Conservation (phyloP, 345 rosid genomes). For the Gossypium raimondii region DNA sequence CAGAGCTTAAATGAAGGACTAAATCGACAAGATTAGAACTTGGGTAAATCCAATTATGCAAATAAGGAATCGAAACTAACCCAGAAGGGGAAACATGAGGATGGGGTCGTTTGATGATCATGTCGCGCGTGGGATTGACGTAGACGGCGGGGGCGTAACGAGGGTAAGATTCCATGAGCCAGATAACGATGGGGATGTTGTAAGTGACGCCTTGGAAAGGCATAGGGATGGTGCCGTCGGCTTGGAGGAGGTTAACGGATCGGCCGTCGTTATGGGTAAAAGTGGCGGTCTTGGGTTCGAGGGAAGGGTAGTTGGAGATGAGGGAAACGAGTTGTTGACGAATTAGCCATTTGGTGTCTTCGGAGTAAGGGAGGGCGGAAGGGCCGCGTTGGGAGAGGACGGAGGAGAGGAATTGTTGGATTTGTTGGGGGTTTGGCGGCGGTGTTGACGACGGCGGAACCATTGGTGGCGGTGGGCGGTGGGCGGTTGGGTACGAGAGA, state of each 20-base stretch:
- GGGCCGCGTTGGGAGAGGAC: slow-evolving; percentile 89
- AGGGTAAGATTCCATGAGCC: slow-evolving; percentile 95
- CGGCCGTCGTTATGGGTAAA: slow-evolving; percentile 99
- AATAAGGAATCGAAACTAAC: slow-evolving; percentile 65
- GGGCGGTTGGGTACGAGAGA: background rate
- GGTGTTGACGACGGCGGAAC: slow-evolving; percentile 28
- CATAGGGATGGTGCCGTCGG: slow-evolving; percentile 92
- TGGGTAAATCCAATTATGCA: slow-evolving; percentile 81
- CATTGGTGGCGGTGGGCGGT: slow-evolving; percentile 21
- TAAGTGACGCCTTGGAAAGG: slow-evolving; percentile 71
- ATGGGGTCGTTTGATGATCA: slow-evolving; percentile 91
- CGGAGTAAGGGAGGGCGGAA: slow-evolving; percentile 67
- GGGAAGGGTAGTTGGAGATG: slow-evolving; percentile 50
- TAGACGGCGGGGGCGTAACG: slow-evolving; percentile 74
- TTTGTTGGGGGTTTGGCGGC: slow-evolving; percentile 47
- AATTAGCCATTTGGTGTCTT: slow-evolving; percentile 82
- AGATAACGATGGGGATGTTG: slow-evolving; percentile 85
- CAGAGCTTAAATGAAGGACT: slow-evolving; percentile 43
- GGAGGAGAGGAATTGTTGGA: slow-evolving; percentile 72
- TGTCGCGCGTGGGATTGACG: slow-evolving; percentile 88
- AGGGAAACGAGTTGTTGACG: slow-evolving; percentile 84
- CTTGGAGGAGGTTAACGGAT: slow-evolving; percentile 81
- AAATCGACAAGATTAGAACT: slow-evolving; percentile 76
- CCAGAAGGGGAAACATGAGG: slow-evolving; percentile 82
- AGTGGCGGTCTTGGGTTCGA: slow-evolving; percentile 78